These are phyloP conservation scores for Cystobasidium tubakii DNA, from an alignment of 768 basidiomycete genomes.

Conservation along the genomic window DNA sequence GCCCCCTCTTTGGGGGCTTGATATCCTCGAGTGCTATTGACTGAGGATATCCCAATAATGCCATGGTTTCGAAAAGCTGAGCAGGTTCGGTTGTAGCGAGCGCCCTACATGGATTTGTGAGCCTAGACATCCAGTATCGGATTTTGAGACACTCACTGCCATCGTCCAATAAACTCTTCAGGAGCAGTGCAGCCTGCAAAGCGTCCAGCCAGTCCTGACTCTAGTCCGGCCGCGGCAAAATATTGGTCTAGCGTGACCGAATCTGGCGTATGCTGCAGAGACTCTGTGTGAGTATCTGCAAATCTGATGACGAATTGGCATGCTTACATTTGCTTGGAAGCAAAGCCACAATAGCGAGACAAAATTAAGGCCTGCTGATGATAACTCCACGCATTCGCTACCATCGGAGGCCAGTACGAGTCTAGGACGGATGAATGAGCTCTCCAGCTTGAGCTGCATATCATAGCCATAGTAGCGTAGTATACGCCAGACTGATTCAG, in stretches of 20 bases:
- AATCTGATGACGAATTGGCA: neutral
- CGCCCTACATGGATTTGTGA: neutral
- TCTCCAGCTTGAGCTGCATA: neutral
- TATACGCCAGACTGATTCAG: slow-evolving; percentile 14
- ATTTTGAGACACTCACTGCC: neutral
- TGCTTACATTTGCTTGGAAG: neutral
- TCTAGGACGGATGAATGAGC: neutral
- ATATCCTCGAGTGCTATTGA: neutral
- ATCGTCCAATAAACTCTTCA: neutral
- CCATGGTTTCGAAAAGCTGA: neutral
- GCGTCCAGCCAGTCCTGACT: neutral
- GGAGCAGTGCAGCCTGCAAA: neutral
- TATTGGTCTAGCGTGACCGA: neutral
- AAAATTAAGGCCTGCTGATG: neutral
- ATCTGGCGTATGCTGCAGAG: neutral
- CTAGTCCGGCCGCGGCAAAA: neutral
- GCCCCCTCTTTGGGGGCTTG: neutral
- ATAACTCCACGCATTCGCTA: neutral
- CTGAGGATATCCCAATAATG: neutral
- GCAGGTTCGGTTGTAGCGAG: neutral
- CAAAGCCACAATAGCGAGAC: neutral
- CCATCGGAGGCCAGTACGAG: neutral
- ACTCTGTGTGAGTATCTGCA: too few relatives aligned
- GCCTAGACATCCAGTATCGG: neutral
- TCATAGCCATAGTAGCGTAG: slow-evolving; percentile 23